Conservation (phyloP, 148 eudicot species). For the Cornus suecica region DNA sequence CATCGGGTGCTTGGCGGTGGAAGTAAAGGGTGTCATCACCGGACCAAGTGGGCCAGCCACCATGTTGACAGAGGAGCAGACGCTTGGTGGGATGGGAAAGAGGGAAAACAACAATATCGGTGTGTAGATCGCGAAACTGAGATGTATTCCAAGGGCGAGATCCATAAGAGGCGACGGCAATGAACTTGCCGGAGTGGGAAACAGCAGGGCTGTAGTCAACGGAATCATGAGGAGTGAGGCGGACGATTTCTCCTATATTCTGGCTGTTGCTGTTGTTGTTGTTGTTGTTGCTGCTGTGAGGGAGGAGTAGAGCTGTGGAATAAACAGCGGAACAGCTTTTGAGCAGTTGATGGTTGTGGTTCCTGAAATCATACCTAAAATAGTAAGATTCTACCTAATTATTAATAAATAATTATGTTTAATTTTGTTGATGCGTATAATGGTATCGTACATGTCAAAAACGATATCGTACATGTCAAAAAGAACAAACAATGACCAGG, state of each 20-base stretch:
- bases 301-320: conserved; percentile 13
- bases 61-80: conserved; percentile 41
- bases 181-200: conserved; percentile 45
- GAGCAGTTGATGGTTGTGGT: conserved; percentile 30
- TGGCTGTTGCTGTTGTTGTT: too few relatives aligned
- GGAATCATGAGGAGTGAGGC: conserved; percentile 55
- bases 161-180: conserved; percentile 74
- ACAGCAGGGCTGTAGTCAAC: conserved; percentile 74
- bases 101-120: conserved; percentile 60
- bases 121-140: conserved; percentile 51
- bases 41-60: conserved; percentile 87
- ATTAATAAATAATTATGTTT: too few relatives aligned
- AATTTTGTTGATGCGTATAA: too few relatives aligned
- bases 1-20: conserved; percentile 72
- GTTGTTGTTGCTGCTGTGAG: neutral
- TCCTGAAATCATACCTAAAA: too few relatives aligned
- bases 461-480: too few relatives aligned
- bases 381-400: too few relatives aligned
- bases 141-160: conserved; percentile 58
- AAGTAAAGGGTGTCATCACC: conserved; percentile 60
- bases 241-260: conserved; percentile 4
- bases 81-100: conserved; percentile 42
- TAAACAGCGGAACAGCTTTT: conserved; percentile 66
- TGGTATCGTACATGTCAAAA: too few relatives aligned
- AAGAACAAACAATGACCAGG: too few relatives aligned